Base-by-base conservation (phyloP, 495 filamentous ascomycete species). In the Trichocladium antarcticum region DNA sequence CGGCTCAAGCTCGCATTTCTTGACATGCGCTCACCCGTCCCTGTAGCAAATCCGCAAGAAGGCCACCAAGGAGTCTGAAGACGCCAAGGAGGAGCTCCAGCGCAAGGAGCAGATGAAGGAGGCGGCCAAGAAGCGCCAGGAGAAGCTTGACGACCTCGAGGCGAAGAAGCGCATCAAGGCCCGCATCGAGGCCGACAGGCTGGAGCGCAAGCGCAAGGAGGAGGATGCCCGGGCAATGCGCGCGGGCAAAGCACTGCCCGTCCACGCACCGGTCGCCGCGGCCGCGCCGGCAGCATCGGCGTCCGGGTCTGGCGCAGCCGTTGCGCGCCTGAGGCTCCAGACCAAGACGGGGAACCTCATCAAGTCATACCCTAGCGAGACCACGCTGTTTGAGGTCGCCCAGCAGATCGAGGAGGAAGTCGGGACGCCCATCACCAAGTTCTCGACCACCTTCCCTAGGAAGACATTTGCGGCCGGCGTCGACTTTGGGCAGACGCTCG, bases 321-420 rank as follows among this genome's bases (percentile, higher is more conserved):
- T 94, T 62, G 77, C 89, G 36, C 78, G 90, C 35, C 65, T 99
- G 54, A 73, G 89, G 50, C 74, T 99, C 54, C 88, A 95, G 61
- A 85, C 82, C 0, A 64, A 80, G 0, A 66, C 66, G 16, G 85
- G 87, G 14, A 87, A 80, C 42, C 64, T 95, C 28, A 78, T 83
- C 67, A 95, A 94, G 72, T 85, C 80, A 2, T 80, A 90, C 42
- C 79, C 86, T 0, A 87, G 81, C 6, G 83, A 86, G 16, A 93
- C 85, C 7, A 99, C 93, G 0, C 72, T 99, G 14, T 95, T 95
- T 58, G 93, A 99, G 67, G 88, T 99, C 24, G 88, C 84, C 7
- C 77, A 84, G 44, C 73, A 79, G 50, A 60, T 97, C 29, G 73
- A 76, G 58, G 53, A 76, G 49, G 81, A 89, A 47, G 77, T 74